phyloP scores from a whole-genome alignment of 106 monocot genomes.

The Narthecium ossifragum region DNA sequence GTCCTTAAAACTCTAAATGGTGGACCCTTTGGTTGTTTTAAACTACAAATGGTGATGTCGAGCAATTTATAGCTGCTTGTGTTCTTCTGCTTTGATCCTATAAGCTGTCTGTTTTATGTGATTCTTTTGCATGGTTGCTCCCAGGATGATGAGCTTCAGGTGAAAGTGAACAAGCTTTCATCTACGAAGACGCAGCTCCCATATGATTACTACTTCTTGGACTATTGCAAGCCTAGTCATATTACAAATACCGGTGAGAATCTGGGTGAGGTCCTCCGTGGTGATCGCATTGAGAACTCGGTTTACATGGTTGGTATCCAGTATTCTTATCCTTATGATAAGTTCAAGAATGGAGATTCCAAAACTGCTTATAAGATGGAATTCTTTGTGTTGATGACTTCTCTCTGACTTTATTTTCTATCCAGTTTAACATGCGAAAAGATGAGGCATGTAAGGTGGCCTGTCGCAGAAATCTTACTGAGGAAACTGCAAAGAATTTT shows the following conservation, averaged over 20 bases:
- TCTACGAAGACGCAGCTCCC: constrained; percentile 93
- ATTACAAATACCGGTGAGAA: constrained; percentile 84
- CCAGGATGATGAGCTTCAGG: constrained; percentile 83
- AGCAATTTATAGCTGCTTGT: too few relatives aligned
- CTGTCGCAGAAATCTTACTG: constrained; percentile 35
- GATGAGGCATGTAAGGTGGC: constrained; percentile 58
- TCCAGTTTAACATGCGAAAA: constrained; percentile 53
- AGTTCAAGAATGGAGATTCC: too few relatives aligned
- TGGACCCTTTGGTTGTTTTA: too few relatives aligned
- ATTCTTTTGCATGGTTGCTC: too few relatives aligned
- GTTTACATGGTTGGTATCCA: constrained; percentile 42
- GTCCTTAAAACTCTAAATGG: too few relatives aligned
- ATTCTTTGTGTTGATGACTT: too few relatives aligned
- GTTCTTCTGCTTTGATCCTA: too few relatives aligned
- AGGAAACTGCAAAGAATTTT: constrained; percentile 50
- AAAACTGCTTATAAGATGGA: too few relatives aligned
- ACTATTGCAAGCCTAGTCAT: constrained; percentile 62
- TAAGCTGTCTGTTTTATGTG: too few relatives aligned
- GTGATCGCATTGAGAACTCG: constrained; percentile 91
- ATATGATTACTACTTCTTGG: constrained; percentile 84
- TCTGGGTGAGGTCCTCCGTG: constrained; percentile 86
- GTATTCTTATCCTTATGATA: too few relatives aligned
- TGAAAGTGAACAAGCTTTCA: constrained; percentile 92
- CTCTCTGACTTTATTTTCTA: too few relatives aligned
- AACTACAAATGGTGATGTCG: too few relatives aligned